Percentiles rank a stretch among this genome's conserved stretches.
These are phyloP conservation scores for Firmiana major DNA, from an alignment of 345 rosid species.

Conservation along the genomic window DNA sequence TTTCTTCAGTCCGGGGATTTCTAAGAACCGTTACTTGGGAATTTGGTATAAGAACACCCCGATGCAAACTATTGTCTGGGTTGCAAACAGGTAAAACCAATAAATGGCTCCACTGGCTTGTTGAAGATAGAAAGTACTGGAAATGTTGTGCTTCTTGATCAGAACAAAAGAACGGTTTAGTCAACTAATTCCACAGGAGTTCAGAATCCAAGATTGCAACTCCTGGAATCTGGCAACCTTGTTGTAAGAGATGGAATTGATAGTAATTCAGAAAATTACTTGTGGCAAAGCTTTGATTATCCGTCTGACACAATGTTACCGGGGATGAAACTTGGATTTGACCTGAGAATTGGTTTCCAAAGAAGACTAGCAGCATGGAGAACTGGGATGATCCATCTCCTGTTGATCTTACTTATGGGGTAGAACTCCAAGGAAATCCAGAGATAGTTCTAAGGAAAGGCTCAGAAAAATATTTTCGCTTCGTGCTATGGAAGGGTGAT, in stretches of 20 bases:
- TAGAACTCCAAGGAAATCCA: background rate
- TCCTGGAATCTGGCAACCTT: slow-evolving; percentile 34
- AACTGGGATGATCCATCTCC: slow-evolving; percentile 35
- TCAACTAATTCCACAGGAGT: background rate
- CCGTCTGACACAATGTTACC: slow-evolving; percentile 42
- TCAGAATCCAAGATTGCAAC: slow-evolving; percentile 5
- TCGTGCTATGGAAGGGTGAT: slow-evolving; percentile 47
- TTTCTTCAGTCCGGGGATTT: background rate
- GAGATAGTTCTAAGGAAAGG: slow-evolving; percentile 18
- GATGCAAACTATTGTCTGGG: slow-evolving; percentile 33
- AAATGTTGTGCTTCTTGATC: background rate
- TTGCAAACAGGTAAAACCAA: slow-evolving; percentile 29
- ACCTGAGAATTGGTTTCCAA: slow-evolving; percentile 16
- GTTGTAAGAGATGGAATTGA: slow-evolving; percentile 25
- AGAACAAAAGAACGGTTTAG: slow-evolving; percentile 5
- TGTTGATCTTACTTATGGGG: slow-evolving; percentile 17
- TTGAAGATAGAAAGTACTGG: background rate
- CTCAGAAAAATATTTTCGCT: slow-evolving; percentile 9
- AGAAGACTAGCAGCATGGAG: slow-evolving; percentile 32
- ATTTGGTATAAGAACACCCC: slow-evolving; percentile 6
- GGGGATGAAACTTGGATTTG: slow-evolving; percentile 45
- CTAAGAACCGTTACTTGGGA: background rate
- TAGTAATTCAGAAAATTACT: background rate
- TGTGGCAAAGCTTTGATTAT: slow-evolving; percentile 59
- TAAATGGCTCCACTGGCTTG: background rate